phyloP scores from a whole-genome alignment of 176 grass and related monocot genomes.

The Lolium rigidum region DNA sequence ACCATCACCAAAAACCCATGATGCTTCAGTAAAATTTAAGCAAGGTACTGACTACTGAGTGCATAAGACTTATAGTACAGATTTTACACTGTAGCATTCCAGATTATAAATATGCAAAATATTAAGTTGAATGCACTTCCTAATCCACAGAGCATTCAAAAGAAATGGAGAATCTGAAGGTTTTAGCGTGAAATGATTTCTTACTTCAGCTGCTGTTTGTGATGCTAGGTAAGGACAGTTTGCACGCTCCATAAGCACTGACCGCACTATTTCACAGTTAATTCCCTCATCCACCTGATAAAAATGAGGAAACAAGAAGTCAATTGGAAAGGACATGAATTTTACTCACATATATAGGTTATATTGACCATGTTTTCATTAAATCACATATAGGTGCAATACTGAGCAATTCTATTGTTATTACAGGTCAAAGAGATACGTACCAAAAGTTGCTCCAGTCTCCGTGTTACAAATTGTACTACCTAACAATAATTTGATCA shows the following conservation, averaged over 20 bases:
- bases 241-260: slow-evolving; percentile 81
- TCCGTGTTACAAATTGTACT: slow-evolving; percentile 81
- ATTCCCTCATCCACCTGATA: slow-evolving; percentile 83
- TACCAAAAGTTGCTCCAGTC: slow-evolving; percentile 98
- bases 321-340: slow-evolving; percentile 7
- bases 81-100: not conserved
- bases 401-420: not conserved
- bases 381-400: slow-evolving; percentile 8
- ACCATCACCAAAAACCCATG: not conserved
- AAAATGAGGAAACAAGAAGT: slow-evolving; percentile 24
- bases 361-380: slow-evolving; percentile 12
- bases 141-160: slow-evolving; percentile 1
- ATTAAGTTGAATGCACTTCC: not conserved
- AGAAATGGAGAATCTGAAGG: slow-evolving; percentile 30
- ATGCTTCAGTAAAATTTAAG: not conserved
- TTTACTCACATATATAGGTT: not conserved
- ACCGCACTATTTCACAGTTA: slow-evolving; percentile 79
- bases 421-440: slow-evolving; percentile 37
- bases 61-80: not conserved
- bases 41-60: not conserved
- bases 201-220: slow-evolving; percentile 78
- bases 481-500: slow-evolving; percentile 55
- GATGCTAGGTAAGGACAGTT: slow-evolving; percentile 84
- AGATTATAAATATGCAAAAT: not conserved
- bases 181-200: slow-evolving; percentile 31